Base-by-base conservation (phyloP, 2,329 filamentous ascomycete genomes). In the Alternaria atra region DNA sequence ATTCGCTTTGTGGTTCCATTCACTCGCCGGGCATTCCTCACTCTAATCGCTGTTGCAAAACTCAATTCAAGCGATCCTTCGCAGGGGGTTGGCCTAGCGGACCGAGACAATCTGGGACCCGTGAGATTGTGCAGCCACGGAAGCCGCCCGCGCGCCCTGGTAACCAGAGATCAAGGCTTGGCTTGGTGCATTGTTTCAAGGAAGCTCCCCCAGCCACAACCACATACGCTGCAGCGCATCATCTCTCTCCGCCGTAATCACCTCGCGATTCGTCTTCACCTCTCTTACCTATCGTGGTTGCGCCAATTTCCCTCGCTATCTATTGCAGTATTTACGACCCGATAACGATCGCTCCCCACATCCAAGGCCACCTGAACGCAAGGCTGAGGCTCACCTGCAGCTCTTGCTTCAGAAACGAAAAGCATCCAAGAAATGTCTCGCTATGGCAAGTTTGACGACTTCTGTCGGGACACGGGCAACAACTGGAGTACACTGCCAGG, bases 391-490 rank as follows among this genome's bases (percentile, higher is more conserved):
- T 69, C 66, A 55, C 63, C 43, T 50, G 53, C 67, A 60, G 44
- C 40, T 43, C 10, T 43, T 43, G 40, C 40, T 23, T 20, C 40
- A 20, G 46, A 60, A 66, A 59, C 63, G 59, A 58, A 65, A 63
- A 67, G 67, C 70, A 79, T 77, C 2, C 20, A 74, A 68, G 69
- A 40, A 56, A 46, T 44, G 63, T 67, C 53, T 79, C 35, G 46
- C 25, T 50, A 78, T 64, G 77, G 77, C 55, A 75, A 77, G 58
- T 79, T 78, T 59, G 67, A 77, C 68, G 76, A 84, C 72, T 84
- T 84, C 66, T 85, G 83, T 78, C 79, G 81, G 66, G 81, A 84
- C 73, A 81, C 80, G 23, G 83, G 83, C 60, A 81, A 77, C 64
- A 63, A 42, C 15, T 69, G 68, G 65, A 76, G 77, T 32, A 81